Evolutionary conservation across 2,329 filamentous ascomycete genomes (phyloP), one percentile per base, ranked within the genome.

Genomic region (Neocucurbitaria cava): DNA sequence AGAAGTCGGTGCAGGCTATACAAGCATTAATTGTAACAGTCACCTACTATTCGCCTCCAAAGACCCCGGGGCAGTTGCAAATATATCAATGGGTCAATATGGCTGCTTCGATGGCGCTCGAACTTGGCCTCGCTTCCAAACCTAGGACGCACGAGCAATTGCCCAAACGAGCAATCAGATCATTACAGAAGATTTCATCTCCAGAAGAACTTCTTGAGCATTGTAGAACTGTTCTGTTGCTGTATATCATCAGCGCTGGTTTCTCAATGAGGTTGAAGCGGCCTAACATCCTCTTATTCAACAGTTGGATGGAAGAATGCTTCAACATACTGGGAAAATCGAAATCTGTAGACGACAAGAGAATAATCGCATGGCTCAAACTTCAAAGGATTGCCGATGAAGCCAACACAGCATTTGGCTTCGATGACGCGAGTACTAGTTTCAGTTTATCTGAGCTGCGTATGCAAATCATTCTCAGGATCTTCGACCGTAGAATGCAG

Each of bases 221-320:
- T 47, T 74, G 71, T 24, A 66, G 73, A 4, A 74, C 70, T 6
- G 70, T 75, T 10, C 39, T 75, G 3, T 47, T 66, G 2, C 49
- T 74, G 6, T 75, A 75, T 35, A 58, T 70, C 4, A 50, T 74
- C 30, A 71, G 69, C 26, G 71, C 73, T 24, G 70, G 71, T 3
- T 69, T 73, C 15, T 65, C 72, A 0, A 72, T 74, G 68, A 53
- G 72, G 18, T 30, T 75, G 18, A 68, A 72, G 52, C 59, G 71
- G 10, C 72, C 72, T 9, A 73, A 71, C 18, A 74, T 74, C 8
- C 46, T 75, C 13, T 43, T 68, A 0, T 74, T 66, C 54, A 75
- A 75, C 46, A 71, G 69, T 33, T 75, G 73, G 73, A 73, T 75
- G 72, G 69, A 68, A 41, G 73, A 75, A 43, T 73, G 70, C 36